A percentile compares a stretch with the other conserved stretches of the same genome.
Evolutionary conservation across 2,329 filamentous ascomycete species (phyloP).

Genomic region (Pseudogymnoascus sp.): DNA sequence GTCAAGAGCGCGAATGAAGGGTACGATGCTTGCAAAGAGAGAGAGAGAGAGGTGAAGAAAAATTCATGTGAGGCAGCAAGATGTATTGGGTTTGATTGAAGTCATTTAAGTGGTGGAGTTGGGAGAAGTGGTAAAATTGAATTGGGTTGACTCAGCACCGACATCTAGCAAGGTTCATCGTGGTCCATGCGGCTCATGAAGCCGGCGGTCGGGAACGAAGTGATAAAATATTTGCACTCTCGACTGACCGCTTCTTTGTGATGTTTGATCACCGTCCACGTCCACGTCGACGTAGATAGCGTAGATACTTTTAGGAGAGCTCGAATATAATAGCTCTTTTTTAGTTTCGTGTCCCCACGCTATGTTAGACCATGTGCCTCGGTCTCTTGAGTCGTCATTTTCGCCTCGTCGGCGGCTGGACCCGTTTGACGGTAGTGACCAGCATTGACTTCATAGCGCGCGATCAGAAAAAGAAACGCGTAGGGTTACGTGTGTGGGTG

Average conservation of each 20-base stretch:
- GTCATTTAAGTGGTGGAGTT: not conserved
- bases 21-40: not conserved
- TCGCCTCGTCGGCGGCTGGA: not conserved
- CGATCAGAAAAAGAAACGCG: not conserved
- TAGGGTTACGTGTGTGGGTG: not conserved
- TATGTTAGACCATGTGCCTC: not conserved
- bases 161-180: not conserved
- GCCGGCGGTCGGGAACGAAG: not conserved
- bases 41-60: not conserved
- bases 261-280: not conserved
- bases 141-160: not conserved
- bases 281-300: not conserved
- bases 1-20: not conserved
- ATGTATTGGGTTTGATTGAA: not conserved
- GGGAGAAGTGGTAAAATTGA: not conserved
- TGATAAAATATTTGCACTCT: not conserved
- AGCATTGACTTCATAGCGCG: not conserved
- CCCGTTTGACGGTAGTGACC: not conserved
- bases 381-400: not conserved
- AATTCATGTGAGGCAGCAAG: not conserved
- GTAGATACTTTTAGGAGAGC: not conserved
- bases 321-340: not conserved
- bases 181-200: not conserved
- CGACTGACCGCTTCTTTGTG: conserved; percentile 2
- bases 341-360: not conserved